Conservation (phyloP, 176 grass and related monocot species). For the Oryza meyeriana region DNA sequence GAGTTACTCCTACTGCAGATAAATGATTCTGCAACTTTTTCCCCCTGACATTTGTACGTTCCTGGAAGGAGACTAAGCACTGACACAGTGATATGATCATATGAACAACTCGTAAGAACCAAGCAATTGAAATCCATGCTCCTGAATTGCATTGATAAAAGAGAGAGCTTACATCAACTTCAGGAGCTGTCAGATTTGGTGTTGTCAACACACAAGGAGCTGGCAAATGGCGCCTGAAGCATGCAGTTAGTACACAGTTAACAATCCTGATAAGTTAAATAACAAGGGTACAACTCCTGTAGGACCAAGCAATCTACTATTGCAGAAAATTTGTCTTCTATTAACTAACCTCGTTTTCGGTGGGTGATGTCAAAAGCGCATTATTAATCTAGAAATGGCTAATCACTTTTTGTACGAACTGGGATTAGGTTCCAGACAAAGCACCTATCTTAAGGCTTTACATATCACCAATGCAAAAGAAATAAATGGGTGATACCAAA, state of each 20-base stretch:
- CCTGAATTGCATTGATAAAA: slow-evolving; percentile 15
- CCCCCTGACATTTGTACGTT: slow-evolving; percentile 39
- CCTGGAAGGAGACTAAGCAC: slow-evolving; percentile 11
- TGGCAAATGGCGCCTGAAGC: slow-evolving; percentile 20
- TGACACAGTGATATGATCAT: slow-evolving; percentile 21
- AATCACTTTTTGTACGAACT: slow-evolving; percentile 32
- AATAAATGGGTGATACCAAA: slow-evolving; percentile 42
- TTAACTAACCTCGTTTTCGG: slow-evolving; percentile 37
- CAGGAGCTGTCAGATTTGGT: slow-evolving; percentile 39
- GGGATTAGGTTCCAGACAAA: slow-evolving; percentile 50
- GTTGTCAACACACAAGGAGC: slow-evolving; percentile 19
- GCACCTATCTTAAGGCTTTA: slow-evolving; percentile 36
- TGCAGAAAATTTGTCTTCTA: slow-evolving; percentile 8
- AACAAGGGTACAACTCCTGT: slow-evolving; percentile 20
- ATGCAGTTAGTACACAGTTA: slow-evolving; percentile 14
- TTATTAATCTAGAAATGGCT: slow-evolving; percentile 41
- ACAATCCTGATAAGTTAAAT: slow-evolving; percentile 41
- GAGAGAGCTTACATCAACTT: slow-evolving; percentile 16
- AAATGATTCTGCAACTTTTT: slow-evolving; percentile 31
- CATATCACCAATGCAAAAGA: slow-evolving; percentile 17
- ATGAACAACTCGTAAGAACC: slow-evolving; percentile 35
- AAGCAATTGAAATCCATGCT: slow-evolving; percentile 28
- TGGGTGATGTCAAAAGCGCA: slow-evolving; percentile 37
- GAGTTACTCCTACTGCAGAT: not conserved
- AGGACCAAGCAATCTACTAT: slow-evolving; percentile 36